phyloP scores from a whole-genome alignment of 192 early-diverging fungal species.

The Jimgerdemannia flammicorona region DNA sequence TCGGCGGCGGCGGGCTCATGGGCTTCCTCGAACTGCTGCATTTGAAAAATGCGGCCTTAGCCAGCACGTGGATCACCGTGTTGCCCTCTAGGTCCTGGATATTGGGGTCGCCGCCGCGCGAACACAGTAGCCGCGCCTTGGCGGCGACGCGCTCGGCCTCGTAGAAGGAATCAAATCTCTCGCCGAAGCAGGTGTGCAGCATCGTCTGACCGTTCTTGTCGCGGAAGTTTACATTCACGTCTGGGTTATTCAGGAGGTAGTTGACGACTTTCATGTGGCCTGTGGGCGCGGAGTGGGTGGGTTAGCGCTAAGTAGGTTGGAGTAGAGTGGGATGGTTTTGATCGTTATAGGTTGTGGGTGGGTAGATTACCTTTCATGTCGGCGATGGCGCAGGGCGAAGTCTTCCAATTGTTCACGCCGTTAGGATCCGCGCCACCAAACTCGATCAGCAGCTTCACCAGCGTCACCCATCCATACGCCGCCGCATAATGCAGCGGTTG shows the following conservation, averaged over 20 bases:
- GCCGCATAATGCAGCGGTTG: slow-evolving; percentile 45
- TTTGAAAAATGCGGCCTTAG: too few species aligned
- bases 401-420: slow-evolving; percentile 44
- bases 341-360: not conserved
- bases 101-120: slow-evolving; percentile 35
- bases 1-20: too few species aligned
- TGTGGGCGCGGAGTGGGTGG: not conserved
- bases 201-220: slow-evolving; percentile 44
- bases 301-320: not conserved
- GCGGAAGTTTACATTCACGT: slow-evolving; percentile 40
- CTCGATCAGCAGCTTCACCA: slow-evolving; percentile 36
- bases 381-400: slow-evolving; percentile 44
- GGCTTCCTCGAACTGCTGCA: too few species aligned
- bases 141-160: slow-evolving; percentile 26
- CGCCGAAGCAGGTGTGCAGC: slow-evolving; percentile 32
- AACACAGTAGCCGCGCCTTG: slow-evolving; percentile 21
- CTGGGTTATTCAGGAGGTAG: slow-evolving; percentile 26
- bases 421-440: slow-evolving; percentile 35
- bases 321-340: not conserved
- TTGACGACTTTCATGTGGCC: slow-evolving; percentile 39
- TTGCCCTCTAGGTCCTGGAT: slow-evolving; percentile 27
- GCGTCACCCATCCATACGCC: slow-evolving; percentile 37
- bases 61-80: not conserved
- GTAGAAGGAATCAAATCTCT: slow-evolving; percentile 2
- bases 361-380: slow-evolving; percentile 35